Evolutionary conservation across 2,329 filamentous ascomycete species (phyloP), one percentile per base, ranked within the genome.

Genomic region (Phialophora tarda): DNA sequence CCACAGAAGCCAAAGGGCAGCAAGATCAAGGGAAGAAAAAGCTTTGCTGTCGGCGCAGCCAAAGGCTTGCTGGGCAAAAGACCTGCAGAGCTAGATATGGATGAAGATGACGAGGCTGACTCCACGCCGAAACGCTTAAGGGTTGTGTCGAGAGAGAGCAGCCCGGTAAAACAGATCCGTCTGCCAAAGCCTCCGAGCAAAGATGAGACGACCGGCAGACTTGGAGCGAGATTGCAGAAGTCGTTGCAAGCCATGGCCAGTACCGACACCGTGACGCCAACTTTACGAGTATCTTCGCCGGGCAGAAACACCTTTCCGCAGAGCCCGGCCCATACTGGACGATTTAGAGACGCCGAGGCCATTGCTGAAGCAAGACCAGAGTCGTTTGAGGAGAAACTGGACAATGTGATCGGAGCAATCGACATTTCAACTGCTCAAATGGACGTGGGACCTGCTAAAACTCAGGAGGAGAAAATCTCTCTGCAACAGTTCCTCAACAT

Each of bases 401-500:
- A 74, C 38, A 73, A 73, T 63, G 72, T 73, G 17, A 58, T 74
- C 57, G 72, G 67, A n/a, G 71, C 72, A 14, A 68, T 72, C 50
- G 71, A 73, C 59, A 59, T 72, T 56, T 65, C 69, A 12, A 71
- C 68, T 38, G 67, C 58, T 47, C 66, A 69, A 63, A 59, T 69
- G 55, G 44, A 70, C 44, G 55, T 64, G 32, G 64, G 58, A 28
- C 53, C 63, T 71, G 32, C 56, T 77, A n/a, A 74, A 79, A 57
- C 74, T 1, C 78, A 84, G 51, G 77, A 80, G 5, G 84, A 87
- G n/a, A 82, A 82, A 24, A 93, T 97, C 62, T 90, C 93, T 54
- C 83, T 99, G 2, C 92, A 97, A 72, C 91, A 97, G 61, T 99
- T 99, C 79, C 81, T 99, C 53, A 92, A 96, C 69, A 89, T 97